Base-by-base conservation (phyloP, 164 flowering plant species). In the Protea cynaroides region DNA sequence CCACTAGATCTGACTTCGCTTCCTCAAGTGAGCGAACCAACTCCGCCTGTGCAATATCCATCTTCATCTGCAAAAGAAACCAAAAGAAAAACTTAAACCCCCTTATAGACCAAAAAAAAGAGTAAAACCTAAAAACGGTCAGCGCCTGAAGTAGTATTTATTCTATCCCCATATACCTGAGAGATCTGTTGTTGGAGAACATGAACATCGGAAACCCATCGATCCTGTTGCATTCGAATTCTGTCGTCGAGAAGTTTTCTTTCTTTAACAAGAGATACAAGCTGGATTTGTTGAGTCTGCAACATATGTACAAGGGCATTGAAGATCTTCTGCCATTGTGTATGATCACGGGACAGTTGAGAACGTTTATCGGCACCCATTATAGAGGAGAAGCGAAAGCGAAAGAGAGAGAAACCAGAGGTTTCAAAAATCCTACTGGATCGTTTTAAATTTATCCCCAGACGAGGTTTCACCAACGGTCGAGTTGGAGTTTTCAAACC, bases 321-420 rank as follows among this genome's bases (percentile, higher is more conserved):
- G 74, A 80, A 80, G n/a, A 79, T 52, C 38, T 71, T 74, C 37
- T 65, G 61, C 90, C 87, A 83, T 38, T 78, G 80, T 54, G 37
- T 34, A 7, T 72, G 75, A 23, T 79, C 77, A 3, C 75, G 65
- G n/a, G 76, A 59, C 57, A 15, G 40, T 38, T 25, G 34, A 23
- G 67, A 57, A 24, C 18, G 64, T 47, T 63, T 60, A 12, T 47
- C 43, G 1, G 34, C n/a, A 3, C 37, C 56, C 77, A 72, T 75
- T 43, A 55, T 9, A 49, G 44, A 49, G 7, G 52, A 49, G 49
- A 44, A 15, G 52, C 52, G 56, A 57, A 56, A 56, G 58, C 23
- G 58, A 23, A 36, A 56, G 59, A 47, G 10, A 49, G 18, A 49
- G 19, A 49, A 49, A 18, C 15, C 49, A 44, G 49, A 49, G 6